Evolutionary conservation across 1,284 basidiomycete species (phyloP).

Genomic region (Agroathelia rolfsii): DNA sequence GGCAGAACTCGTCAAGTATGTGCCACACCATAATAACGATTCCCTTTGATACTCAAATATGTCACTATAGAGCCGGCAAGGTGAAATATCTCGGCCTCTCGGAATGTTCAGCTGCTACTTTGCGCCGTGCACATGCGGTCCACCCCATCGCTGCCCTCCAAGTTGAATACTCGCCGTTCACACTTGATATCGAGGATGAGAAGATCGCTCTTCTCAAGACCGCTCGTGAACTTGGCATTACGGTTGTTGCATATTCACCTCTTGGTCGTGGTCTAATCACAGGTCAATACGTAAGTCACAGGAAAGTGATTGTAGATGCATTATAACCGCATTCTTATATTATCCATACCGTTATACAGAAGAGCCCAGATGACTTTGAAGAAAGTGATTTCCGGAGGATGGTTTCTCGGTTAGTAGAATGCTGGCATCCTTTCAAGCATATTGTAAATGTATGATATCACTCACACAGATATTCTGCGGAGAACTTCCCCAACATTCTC

Average conservation of each 20-base stretch:
- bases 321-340: too few relatives aligned
- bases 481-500: slow-evolving; percentile 53
- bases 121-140: slow-evolving; percentile 41
- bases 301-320: slow-evolving; percentile 22
- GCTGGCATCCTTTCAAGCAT: slow-evolving; percentile 13
- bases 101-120: slow-evolving; percentile 35
- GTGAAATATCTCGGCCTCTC: slow-evolving; percentile 38
- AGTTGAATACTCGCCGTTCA: slow-evolving; percentile 43
- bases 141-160: slow-evolving; percentile 40
- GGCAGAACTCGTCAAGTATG: slow-evolving; percentile 29
- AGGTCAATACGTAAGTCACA: slow-evolving; percentile 23
- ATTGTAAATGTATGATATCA: slow-evolving; percentile 8
- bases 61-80: slow-evolving; percentile 27
- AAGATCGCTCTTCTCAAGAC: slow-evolving; percentile 28
- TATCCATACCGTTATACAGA: slow-evolving; percentile 18
- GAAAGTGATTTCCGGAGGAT: slow-evolving; percentile 31
- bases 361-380: slow-evolving; percentile 34
- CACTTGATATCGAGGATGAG: slow-evolving; percentile 30
- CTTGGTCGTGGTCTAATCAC: slow-evolving; percentile 32
- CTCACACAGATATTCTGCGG: slow-evolving; percentile 22
- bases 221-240: slow-evolving; percentile 26
- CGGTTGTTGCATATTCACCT: slow-evolving; percentile 33
- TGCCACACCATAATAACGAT: not conserved
- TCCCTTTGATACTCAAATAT: not conserved
- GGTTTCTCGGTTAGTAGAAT: slow-evolving; percentile 23